Evolutionary conservation across 495 filamentous ascomycete species (phyloP), one percentile per base, ranked within the genome.

Genomic region (Aspergillus conjunctus): DNA sequence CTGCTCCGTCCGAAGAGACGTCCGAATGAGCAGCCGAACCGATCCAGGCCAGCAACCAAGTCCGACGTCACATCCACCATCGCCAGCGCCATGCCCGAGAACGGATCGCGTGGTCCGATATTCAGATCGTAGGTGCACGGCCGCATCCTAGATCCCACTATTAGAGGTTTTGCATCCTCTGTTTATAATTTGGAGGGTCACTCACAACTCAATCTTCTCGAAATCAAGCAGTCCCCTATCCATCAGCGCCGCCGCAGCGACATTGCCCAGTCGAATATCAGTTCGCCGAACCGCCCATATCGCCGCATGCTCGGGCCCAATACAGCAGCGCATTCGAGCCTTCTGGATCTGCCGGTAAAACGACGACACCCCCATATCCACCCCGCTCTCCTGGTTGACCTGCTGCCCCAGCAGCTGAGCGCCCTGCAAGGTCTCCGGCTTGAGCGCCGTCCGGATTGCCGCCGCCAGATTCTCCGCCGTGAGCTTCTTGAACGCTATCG

Each of bases 401-500:
- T 48, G 44, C 44, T 21, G 44, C 6, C 44, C 44, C 44, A 48
- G 18, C 44, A 10, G 44, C 44, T 48, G 44, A 20, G 44, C 44
- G 10, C 44, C 18, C 44, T 48, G n/a, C 44, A 22, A 1, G 0
- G 44, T 48, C 10, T 48, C 17, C 20, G 44, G 44, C 44, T 48
- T 17, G n/a, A 48, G 7, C 21, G 44, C 44, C 0, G n/a, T 21
- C 18, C 17, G 17, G 18, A 95, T 93, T 0, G 88, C 91, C 11
- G 86, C 82, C 7, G 86, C 82, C 9, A 90, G 73, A 1, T 77
- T 81, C 7, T 81, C 74, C 0, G 79, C 72, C 0, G 74, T 86
- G 18, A 90, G 75, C 8, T 76, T 69, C 59, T 82, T 83, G 68
- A 83, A 79, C 0, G 85, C 83, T 54, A 89, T 85, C 0, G 87